Conservation (phyloP, 2,329 filamentous ascomycete species). For the Neoarthrinium moseri region DNA sequence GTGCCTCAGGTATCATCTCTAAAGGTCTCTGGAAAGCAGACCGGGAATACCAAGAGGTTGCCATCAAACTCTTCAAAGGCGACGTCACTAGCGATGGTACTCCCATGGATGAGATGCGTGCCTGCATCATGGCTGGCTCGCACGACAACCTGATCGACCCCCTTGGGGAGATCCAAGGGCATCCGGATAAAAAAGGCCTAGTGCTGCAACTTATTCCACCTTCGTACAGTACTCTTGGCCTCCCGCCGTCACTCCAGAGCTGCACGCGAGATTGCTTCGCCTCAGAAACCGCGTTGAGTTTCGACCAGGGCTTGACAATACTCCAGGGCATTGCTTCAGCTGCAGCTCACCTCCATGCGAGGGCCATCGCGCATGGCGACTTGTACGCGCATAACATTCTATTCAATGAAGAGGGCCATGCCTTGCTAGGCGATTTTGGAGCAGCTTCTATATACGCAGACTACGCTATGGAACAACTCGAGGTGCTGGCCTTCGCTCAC, state of each 20-base stretch:
- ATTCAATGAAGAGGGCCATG: conserved; percentile 36
- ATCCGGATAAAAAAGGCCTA: conserved; percentile 39
- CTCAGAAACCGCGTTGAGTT: conserved; percentile 25
- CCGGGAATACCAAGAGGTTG: conserved; percentile 34
- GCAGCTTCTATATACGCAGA: conserved; percentile 43
- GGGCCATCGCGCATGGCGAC: conserved; percentile 44
- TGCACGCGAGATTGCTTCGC: conserved; percentile 44
- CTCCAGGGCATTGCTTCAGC: conserved; percentile 40
- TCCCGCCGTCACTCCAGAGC: conserved; percentile 41
- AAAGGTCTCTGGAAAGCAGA: conserved; percentile 34
- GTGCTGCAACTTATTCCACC: conserved; percentile 47
- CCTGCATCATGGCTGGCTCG: conserved; percentile 42
- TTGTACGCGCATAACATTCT: conserved; percentile 48
- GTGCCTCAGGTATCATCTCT: conserved; percentile 45
- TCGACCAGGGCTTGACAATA: conserved; percentile 31
- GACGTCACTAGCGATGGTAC: conserved; percentile 44
- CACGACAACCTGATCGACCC: conserved; percentile 45
- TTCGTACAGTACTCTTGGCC: conserved; percentile 39
- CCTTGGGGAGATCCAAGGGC: conserved; percentile 39
- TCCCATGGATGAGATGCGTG: conserved; percentile 47
- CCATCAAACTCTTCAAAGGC: conserved; percentile 49
- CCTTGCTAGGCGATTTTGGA: conserved; percentile 46
- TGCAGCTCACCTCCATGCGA: conserved; percentile 40
- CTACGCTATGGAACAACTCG: conserved; percentile 36
- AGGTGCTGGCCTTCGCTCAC: conserved; percentile 47